Evolutionary conservation across 2,329 filamentous ascomycete species (phyloP).

Genomic region (Microdochium paspali): DNA sequence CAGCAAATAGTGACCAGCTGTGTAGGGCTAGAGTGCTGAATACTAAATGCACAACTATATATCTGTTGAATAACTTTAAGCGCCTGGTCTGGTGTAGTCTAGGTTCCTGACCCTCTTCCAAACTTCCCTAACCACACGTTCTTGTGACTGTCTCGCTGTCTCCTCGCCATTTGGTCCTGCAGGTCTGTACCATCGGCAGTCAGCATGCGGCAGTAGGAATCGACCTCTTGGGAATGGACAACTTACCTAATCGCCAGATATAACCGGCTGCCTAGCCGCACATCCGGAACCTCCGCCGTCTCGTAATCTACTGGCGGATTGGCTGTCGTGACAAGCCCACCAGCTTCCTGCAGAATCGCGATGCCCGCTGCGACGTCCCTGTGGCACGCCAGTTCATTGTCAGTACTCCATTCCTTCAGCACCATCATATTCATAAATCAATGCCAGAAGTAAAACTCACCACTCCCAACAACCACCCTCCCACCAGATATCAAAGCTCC

Average conservation of each 20-base stretch:
- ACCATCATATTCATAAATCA: neutral
- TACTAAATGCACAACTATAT: too few species aligned
- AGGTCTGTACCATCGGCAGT: constrained; percentile 32
- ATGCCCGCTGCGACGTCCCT: constrained; percentile 71
- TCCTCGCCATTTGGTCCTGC: constrained; percentile 53
- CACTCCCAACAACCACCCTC: constrained; percentile 77
- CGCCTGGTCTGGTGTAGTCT: constrained; percentile 58
- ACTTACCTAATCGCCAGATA: constrained; percentile 60
- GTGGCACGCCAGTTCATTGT: neutral
- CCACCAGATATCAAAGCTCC: constrained; percentile 74
- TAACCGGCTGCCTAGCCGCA: constrained; percentile 54
- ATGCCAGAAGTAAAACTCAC: constrained; percentile 25
- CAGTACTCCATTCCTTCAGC: neutral
- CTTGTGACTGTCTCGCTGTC: constrained; percentile 56
- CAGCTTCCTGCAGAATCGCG: constrained; percentile 63
- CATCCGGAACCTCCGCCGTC: constrained; percentile 47
- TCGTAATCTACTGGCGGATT: constrained; percentile 55
- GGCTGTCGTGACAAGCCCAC: constrained; percentile 63
- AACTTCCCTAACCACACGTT: constrained; percentile 61
- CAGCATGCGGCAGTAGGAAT: constrained; percentile 2
- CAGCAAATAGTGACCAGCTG: too few species aligned
- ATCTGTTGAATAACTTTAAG: constrained; percentile 14
- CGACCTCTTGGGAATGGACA: neutral
- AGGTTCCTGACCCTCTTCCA: constrained; percentile 60
- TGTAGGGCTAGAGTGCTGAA: too few species aligned